phyloP scores from a whole-genome alignment of 2,329 filamentous ascomycete species.

The Pyrenochaeta sp. region DNA sequence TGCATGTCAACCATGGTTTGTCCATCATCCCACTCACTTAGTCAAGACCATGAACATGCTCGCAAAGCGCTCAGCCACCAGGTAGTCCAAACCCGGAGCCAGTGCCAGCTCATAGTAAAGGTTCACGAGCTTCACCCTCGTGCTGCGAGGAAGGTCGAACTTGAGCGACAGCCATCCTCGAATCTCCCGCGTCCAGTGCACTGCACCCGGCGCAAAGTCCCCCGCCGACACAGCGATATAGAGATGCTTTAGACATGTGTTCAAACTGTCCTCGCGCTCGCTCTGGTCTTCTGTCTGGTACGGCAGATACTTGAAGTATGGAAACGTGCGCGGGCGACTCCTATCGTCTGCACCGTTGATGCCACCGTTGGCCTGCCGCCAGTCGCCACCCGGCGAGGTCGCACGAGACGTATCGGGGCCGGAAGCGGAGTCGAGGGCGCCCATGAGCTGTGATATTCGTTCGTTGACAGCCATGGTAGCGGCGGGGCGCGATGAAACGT shows the following conservation, averaged over 20 bases:
- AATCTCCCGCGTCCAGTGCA: slow-evolving; percentile 97
- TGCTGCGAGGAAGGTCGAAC: slow-evolving; percentile 90
- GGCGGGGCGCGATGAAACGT: slow-evolving; percentile 14
- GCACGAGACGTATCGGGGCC: slow-evolving; percentile 81
- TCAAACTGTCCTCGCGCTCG: slow-evolving; percentile 79
- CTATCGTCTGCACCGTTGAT: slow-evolving; percentile 62
- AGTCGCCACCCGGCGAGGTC: slow-evolving; percentile 78
- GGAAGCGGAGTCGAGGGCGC: slow-evolving; percentile 48
- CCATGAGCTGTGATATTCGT: slow-evolving; percentile 54
- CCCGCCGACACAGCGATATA: slow-evolving; percentile 92
- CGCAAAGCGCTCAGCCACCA: slow-evolving; percentile 86
- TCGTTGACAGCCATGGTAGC: slow-evolving; percentile 50
- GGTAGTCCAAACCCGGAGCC: slow-evolving; percentile 85
- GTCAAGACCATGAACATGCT: slow-evolving; percentile 96
- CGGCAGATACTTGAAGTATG: slow-evolving; percentile 89
- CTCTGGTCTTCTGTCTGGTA: slow-evolving; percentile 84
- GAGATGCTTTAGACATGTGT: slow-evolving; percentile 90
- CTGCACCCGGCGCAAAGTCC: slow-evolving; percentile 90
- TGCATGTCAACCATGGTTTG: neutral
- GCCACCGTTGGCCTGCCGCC: slow-evolving; percentile 62
- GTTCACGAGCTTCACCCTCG: slow-evolving; percentile 83
- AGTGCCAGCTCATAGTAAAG: slow-evolving; percentile 94
- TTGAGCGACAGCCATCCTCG: slow-evolving; percentile 95
- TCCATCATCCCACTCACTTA: slow-evolving; percentile 68
- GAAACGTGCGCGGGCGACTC: slow-evolving; percentile 82